Evolutionary conservation across 129 eudicot genomes (phyloP), one percentile per base, ranked within the genome.

Genomic region (Flaveria brownii): DNA sequence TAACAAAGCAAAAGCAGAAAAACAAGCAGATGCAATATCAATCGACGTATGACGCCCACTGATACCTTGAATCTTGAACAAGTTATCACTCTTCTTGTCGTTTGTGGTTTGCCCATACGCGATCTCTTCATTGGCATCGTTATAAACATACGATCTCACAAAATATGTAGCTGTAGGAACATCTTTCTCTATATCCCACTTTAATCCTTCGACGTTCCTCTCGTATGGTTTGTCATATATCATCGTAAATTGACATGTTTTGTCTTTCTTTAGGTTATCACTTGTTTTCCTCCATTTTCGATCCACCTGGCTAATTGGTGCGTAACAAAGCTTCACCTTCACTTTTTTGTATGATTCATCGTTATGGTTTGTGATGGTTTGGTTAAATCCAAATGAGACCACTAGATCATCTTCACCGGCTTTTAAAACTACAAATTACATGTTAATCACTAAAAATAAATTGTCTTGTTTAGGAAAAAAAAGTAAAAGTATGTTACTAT

Each of bases 271-370:
- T 43, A 83, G 20, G 25, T 75, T 70, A 51, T 83, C 84, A 9
- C 50, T 20, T 2, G 87, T 83, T 26, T 66, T 79, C 73, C 87
- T 83, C 87, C 87, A 84, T 80, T 66, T 62, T 57, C 87, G 71
- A 49, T 84, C 87, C 17, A 75, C 63, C 71, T 84, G 87, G 72
- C 84, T 84, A 41, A 84, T 42, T 0, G 87, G 87, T 45, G 87
- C 87, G 18, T 75, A 84, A 62, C 87, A 84, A 2, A 84, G 87
- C 78, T 84, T 84, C 65, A 79, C 78, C 63, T 84, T 80, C 66
- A 71, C 68, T 36, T 30, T 46, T 63, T 55, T 79, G 75, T 79
- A 84, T 26, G 59, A 75, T 17, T 55, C 77, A 9, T 77, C 36
- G 9, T 76, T 78, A 22, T 47, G 70, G 67, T 72, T 76, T 9